Evolutionary conservation across 1,284 basidiomycete genomes (phyloP).

Genomic region (Ganoderma lucidum): DNA sequence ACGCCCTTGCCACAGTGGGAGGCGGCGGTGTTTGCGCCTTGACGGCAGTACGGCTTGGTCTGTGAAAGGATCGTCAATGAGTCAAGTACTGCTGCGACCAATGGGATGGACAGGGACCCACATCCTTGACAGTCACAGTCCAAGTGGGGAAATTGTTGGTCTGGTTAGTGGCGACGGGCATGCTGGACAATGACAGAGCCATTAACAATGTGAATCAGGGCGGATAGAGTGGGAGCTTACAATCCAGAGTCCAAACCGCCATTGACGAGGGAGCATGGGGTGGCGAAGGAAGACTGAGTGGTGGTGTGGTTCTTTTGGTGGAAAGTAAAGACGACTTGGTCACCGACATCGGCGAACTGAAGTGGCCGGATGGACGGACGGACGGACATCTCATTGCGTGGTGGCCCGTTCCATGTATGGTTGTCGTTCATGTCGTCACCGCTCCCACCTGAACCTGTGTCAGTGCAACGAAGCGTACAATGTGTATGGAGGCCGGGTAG

Average conservation of each 20-base stretch:
- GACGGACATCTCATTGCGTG: too few relatives aligned
- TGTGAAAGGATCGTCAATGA: slow-evolving; percentile 21
- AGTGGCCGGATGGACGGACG: too few relatives aligned
- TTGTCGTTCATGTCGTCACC: too few relatives aligned
- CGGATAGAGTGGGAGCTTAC: slow-evolving; percentile 45
- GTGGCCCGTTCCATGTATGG: too few relatives aligned
- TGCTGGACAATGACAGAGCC: slow-evolving; percentile 42
- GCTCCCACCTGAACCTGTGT: too few relatives aligned
- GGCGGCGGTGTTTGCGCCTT: slow-evolving; percentile 43
- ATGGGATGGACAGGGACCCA: slow-evolving; percentile 29
- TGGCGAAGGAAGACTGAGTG: slow-evolving; percentile 62
- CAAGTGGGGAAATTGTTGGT: slow-evolving; percentile 47
- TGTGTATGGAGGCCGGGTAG: too few relatives aligned
- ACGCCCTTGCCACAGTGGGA: slow-evolving; percentile 69
- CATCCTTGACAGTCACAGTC: slow-evolving; percentile 47
- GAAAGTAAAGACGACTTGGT: slow-evolving; percentile 68
- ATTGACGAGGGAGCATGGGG: slow-evolving; percentile 55
- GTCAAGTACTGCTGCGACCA: slow-evolving; percentile 1
- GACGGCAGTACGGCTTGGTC: slow-evolving; percentile 51
- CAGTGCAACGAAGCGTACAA: too few relatives aligned
- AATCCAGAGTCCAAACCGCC: slow-evolving; percentile 67
- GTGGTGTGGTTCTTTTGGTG: slow-evolving; percentile 63
- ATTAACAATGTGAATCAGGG: background rate
- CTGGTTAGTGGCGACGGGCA: slow-evolving; percentile 54
- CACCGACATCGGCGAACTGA: slow-evolving; percentile 57